Evolutionary conservation across 805 yeast genomes (phyloP), one percentile per base, ranked within the genome.

Genomic region (Lipomyces orientalis): DNA sequence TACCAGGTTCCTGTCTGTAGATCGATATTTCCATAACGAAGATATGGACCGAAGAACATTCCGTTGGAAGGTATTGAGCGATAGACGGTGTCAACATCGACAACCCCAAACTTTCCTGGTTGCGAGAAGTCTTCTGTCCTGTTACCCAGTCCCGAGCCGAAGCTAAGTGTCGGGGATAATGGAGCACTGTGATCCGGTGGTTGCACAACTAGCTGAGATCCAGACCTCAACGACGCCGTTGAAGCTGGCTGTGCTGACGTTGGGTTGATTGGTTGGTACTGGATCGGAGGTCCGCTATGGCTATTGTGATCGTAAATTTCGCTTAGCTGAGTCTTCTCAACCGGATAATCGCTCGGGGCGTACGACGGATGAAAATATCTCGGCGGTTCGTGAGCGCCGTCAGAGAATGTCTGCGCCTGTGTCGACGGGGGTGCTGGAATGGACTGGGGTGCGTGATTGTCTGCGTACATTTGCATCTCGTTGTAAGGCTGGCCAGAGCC

Each of bases 11-110:
- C 64, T 10, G 66, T 57, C 37, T 64, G 56, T 19, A 69, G 61
- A 52, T 69, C 72, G 33, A 69, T 35, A 57, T 69, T 69, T 33
- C 60, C 62, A 43, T 69, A 69, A 4, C 72, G 68, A 58, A 69
- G 59, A 16, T 69, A 69, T 16, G 72, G 72, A 10, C 72, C 72
- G 56, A 69, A 69, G 37, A 22, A 69, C 19, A 61, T 12, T 1
- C 72, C 72, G 49, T 69, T 69, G 8, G 67, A 65, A 1, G 72
- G 72, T n/a, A 14, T 22, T 1, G 68, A 25, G 37, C 62, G 66
- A 56, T 69, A 69, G 5, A 43, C 57, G 6, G 51, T 25, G 52
- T 61, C 61, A 43, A 69, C 52, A 39, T 69, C 70, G 33, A 69
- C 64, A 19, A 62, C 65, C 1, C 72, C 72, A 34, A 51, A 51